phyloP scores from a whole-genome alignment of 805 yeast genomes.

The Millerago galiae region DNA sequence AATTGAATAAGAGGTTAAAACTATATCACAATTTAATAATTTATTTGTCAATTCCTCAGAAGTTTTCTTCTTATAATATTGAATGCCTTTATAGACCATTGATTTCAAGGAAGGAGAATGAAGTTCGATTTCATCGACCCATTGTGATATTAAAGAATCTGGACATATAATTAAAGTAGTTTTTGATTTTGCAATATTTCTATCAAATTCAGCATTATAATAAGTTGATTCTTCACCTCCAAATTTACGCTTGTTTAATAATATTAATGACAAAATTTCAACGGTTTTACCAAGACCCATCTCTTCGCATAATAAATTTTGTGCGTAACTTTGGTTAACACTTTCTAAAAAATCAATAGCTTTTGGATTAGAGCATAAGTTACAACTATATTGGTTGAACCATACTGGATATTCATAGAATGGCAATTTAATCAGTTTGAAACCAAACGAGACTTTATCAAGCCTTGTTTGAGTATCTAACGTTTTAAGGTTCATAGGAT shows the following conservation, averaged over 20 bases:
- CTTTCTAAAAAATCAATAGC: conserved; percentile 24
- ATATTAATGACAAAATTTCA: conserved; percentile 64
- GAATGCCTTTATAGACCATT: conserved; percentile 57
- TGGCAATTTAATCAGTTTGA: conserved; percentile 29
- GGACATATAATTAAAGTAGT: conserved; percentile 86
- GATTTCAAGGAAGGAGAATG: conserved; percentile 60
- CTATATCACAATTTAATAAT: conserved; percentile 62
- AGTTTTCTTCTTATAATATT: conserved; percentile 27
- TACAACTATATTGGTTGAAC: conserved; percentile 47
- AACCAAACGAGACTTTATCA: conserved; percentile 46
- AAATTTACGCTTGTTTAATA: conserved; percentile 51
- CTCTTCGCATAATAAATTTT: conserved; percentile 69
- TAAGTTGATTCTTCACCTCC: background rate
- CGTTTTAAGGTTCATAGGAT: conserved; percentile 1
- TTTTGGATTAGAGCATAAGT: conserved; percentile 30
- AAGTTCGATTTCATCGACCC: conserved; percentile 65
- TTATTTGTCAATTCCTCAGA: conserved; percentile 40
- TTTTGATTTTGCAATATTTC: conserved; percentile 37
- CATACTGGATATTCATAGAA: conserved; percentile 24
- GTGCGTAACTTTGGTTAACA: background rate
- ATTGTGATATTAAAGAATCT: conserved; percentile 73
- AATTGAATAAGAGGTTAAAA: conserved; percentile 69
- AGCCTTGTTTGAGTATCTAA: background rate
- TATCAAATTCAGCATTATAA: conserved; percentile 9
- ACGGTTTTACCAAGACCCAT: conserved; percentile 98